Conservation (phyloP, 768 basidiomycete species). For the Termitomyces sp. region DNA sequence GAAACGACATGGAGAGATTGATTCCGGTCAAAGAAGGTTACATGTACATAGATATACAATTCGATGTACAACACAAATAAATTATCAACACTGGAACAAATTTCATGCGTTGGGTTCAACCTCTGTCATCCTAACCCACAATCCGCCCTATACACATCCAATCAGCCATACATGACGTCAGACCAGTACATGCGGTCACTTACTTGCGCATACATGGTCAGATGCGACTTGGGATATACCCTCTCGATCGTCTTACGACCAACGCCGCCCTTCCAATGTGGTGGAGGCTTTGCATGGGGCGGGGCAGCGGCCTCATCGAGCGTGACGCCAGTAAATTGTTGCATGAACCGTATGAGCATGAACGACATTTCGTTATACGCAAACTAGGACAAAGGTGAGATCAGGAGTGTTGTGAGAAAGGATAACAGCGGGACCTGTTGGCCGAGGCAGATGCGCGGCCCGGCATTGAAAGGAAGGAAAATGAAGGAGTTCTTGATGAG, state of each 20-base stretch:
- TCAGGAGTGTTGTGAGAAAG: not conserved
- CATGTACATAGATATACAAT: not conserved
- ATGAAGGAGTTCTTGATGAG: slow-evolving; percentile 62
- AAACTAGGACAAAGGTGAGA: slow-evolving; percentile 27
- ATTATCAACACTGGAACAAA: not conserved
- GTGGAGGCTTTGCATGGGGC: slow-evolving; percentile 39
- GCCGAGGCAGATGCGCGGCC: slow-evolving; percentile 55
- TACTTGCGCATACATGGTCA: slow-evolving; percentile 52
- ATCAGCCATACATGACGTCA: not conserved
- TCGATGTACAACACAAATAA: not conserved
- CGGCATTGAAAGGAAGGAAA: slow-evolving; percentile 64
- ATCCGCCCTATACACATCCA: slow-evolving; percentile 35
- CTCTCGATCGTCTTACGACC: slow-evolving; percentile 49
- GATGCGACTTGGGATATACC: slow-evolving; percentile 44
- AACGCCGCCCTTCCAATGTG: slow-evolving; percentile 35
- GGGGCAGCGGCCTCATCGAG: slow-evolving; percentile 44
- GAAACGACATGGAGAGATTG: not conserved
- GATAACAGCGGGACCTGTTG: slow-evolving; percentile 36
- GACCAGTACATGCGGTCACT: slow-evolving; percentile 6
- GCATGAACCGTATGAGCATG: slow-evolving; percentile 58
- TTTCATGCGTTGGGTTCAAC: slow-evolving; percentile 17
- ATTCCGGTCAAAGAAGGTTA: not conserved
- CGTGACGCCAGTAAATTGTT: slow-evolving; percentile 45
- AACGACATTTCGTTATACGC: slow-evolving; percentile 62
- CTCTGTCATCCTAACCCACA: slow-evolving; percentile 49